Conservation (phyloP, 2,329 filamentous ascomycete species). For the Domatiomyces globalis region DNA sequence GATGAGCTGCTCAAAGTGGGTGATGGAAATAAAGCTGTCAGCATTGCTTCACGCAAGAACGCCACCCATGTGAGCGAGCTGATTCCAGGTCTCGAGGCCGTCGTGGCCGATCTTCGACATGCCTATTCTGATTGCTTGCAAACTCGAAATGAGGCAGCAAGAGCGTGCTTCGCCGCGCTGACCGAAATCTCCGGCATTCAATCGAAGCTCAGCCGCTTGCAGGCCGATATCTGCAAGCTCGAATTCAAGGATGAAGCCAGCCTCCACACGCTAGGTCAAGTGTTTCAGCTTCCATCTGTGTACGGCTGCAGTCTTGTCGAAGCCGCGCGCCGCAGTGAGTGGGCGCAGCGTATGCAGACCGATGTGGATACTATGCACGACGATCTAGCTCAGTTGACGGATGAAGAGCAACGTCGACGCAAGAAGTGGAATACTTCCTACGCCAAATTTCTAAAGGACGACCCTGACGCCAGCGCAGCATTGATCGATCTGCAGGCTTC, state of each 20-base stretch:
- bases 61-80: constrained; percentile 50
- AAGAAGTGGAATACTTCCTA: constrained; percentile 63
- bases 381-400: constrained; percentile 81
- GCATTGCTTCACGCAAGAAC: constrained; percentile 50
- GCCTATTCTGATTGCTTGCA: constrained; percentile 49
- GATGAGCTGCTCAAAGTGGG: constrained; percentile 58
- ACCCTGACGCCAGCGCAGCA: constrained; percentile 29
- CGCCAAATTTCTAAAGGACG: constrained; percentile 15
- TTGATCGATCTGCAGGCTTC: constrained; percentile 76
- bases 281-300: constrained; percentile 71
- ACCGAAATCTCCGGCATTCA: constrained; percentile 69
- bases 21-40: constrained; percentile 49
- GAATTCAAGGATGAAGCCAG: constrained; percentile 63
- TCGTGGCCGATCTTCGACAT: constrained; percentile 43
- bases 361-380: constrained; percentile 82
- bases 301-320: constrained; percentile 84
- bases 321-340: constrained; percentile 72
- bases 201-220: constrained; percentile 56
- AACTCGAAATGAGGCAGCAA: constrained; percentile 43
- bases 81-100: constrained; percentile 45
- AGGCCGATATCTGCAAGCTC: constrained; percentile 55
- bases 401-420: constrained; percentile 78
- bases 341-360: constrained; percentile 76
- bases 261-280: constrained; percentile 65
- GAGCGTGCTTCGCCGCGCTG: constrained; percentile 58